Conservation (phyloP, 495 filamentous ascomycete genomes). For the Aspergillus steynii region DNA sequence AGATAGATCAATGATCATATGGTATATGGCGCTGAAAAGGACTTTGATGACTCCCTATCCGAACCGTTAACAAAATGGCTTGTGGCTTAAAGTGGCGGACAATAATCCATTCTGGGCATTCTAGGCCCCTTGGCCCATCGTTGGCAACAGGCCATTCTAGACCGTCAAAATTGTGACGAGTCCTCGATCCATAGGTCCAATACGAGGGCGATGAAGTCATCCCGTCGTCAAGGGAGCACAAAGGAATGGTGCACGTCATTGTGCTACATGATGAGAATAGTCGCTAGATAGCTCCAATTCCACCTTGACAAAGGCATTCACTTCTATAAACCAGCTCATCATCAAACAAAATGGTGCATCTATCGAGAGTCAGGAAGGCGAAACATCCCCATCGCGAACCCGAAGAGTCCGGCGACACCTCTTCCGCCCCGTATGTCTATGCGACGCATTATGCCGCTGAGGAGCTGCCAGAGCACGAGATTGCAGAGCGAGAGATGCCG, state of each 20-base stretch:
- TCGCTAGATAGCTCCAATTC: background rate
- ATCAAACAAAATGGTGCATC: slow-evolving; percentile 5
- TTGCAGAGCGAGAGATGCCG: slow-evolving; percentile 80
- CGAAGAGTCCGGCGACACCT: slow-evolving; percentile 35
- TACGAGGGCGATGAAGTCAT: slow-evolving; percentile 6
- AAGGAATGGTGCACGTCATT: background rate
- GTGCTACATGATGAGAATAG: background rate
- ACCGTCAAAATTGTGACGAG: background rate
- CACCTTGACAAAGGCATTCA: no score
- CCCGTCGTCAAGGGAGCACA: background rate
- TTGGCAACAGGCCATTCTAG: background rate
- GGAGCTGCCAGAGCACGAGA: slow-evolving; percentile 72
- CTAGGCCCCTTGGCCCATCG: no score
- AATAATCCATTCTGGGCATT: background rate
- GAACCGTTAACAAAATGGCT: no score
- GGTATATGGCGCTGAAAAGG: no score
- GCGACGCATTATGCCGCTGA: slow-evolving; percentile 68
- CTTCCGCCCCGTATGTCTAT: slow-evolving; percentile 69
- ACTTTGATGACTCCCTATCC: no score
- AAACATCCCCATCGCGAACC: background rate
- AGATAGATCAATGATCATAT: no score
- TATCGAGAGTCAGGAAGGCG: background rate
- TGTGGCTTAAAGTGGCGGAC: background rate
- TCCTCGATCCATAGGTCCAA: background rate
- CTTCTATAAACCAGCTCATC: background rate